These are phyloP conservation scores for Suhomyces taliae DNA, from an alignment of 1,139 yeast species.

Conservation along the genomic window DNA sequence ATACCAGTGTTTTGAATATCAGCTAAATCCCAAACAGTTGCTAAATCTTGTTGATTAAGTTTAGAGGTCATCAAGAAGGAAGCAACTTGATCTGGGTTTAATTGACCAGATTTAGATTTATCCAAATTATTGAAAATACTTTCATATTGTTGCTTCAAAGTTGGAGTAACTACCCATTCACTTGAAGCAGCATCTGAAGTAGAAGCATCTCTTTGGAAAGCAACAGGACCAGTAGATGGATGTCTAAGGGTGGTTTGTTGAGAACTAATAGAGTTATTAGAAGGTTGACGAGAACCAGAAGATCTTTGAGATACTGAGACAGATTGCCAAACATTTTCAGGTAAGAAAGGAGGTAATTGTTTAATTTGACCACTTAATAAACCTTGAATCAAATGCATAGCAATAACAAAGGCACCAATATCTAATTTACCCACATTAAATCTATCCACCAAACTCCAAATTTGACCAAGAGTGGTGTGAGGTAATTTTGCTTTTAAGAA, in stretches of 20 bases:
- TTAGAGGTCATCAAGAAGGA: slow-evolving; percentile 87
- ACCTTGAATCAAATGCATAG: slow-evolving; percentile 93
- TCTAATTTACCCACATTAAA: slow-evolving; percentile 70
- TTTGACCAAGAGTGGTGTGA: slow-evolving; percentile 70
- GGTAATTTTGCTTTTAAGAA: slow-evolving; percentile 87
- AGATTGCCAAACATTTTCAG: slow-evolving; percentile 67
- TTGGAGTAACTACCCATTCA: slow-evolving; percentile 70
- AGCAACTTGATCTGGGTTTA: slow-evolving; percentile 82
- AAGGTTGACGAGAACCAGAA: slow-evolving; percentile 33
- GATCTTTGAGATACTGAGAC: slow-evolving; percentile 19
- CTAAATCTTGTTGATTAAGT: slow-evolving; percentile 79
- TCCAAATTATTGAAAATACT: slow-evolving; percentile 77
- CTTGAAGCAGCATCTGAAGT: slow-evolving; percentile 9
- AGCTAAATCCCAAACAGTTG: slow-evolving; percentile 91
- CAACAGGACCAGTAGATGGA: slow-evolving; percentile 12
- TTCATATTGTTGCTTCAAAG: slow-evolving; percentile 77
- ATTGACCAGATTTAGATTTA: slow-evolving; percentile 57
- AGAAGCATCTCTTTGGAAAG: slow-evolving; percentile 15
- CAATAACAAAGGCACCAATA: slow-evolving; percentile 77
- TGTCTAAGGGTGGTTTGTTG: slow-evolving; percentile 46
- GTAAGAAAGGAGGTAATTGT: slow-evolving; percentile 68
- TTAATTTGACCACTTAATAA: slow-evolving; percentile 65
- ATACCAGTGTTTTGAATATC: slow-evolving; percentile 87
- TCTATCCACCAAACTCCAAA: slow-evolving; percentile 87
- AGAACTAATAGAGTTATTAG: slow-evolving; percentile 53